Conservation (phyloP, 1,139 yeast species). For the Geotrichum phurueaensis region DNA sequence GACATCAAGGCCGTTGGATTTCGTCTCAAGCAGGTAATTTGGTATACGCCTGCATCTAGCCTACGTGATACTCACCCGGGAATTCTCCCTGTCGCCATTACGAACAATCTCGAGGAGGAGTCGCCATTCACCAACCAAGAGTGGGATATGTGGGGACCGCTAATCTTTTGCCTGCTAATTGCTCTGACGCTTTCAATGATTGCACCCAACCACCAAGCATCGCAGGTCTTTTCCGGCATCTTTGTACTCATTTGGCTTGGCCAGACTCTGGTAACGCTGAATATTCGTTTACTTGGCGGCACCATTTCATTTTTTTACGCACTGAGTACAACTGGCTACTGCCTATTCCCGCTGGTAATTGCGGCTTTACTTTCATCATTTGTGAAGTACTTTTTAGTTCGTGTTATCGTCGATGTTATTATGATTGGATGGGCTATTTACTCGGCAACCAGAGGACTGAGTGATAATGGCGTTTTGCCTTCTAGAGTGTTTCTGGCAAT, state of each 20-base stretch:
- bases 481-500: constrained; percentile 68
- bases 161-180: constrained; percentile 61
- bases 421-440: constrained; percentile 69
- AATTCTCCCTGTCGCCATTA: constrained; percentile 7
- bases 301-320: constrained; percentile 71
- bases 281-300: constrained; percentile 73
- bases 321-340: constrained; percentile 73
- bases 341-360: constrained; percentile 67
- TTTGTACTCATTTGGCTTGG: constrained; percentile 57
- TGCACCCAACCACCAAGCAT: constrained; percentile 38
- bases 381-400: constrained; percentile 48
- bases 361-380: constrained; percentile 60
- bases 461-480: constrained; percentile 62
- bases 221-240: constrained; percentile 56
- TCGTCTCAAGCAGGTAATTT: constrained; percentile 59
- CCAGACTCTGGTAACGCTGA: constrained; percentile 49
- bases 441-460: constrained; percentile 59
- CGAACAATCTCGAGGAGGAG: neutral
- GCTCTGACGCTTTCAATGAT: constrained; percentile 46
- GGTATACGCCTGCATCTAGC: constrained; percentile 45
- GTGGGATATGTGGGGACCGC: constrained; percentile 63
- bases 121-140: constrained; percentile 16
- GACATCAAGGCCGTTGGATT: constrained; percentile 63
- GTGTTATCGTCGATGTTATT: constrained; percentile 49
- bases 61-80: constrained; percentile 16